Evolutionary conservation across 2,329 filamentous ascomycete genomes (phyloP).

Genomic region (Massarina eburnea): DNA sequence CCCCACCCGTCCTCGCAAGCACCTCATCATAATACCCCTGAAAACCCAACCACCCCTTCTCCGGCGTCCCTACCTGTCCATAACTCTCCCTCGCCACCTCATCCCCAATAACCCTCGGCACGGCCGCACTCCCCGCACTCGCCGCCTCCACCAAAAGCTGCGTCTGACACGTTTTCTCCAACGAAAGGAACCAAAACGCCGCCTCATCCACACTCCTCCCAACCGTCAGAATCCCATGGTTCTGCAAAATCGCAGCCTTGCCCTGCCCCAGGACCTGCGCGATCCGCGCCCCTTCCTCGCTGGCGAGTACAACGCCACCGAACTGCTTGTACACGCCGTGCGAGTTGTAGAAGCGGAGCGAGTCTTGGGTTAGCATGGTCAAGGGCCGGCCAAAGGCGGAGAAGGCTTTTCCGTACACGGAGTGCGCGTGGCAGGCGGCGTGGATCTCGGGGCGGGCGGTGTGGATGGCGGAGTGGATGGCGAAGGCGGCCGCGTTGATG

Average conservation of each 20-base stretch:
- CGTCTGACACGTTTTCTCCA: conserved; percentile 51
- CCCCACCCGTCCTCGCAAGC: conserved; percentile 53
- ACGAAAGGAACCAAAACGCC: conserved; percentile 49
- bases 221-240: conserved; percentile 44
- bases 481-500: conserved; percentile 52
- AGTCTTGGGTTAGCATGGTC: conserved; percentile 54
- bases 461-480: conserved; percentile 50
- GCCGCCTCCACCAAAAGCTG: conserved; percentile 50
- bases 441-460: conserved; percentile 41
- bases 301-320: conserved; percentile 46
- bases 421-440: conserved; percentile 50
- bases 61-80: conserved; percentile 48
- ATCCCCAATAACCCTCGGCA: conserved; percentile 46
- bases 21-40: conserved; percentile 58
- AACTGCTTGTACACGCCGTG: conserved; percentile 47
- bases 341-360: conserved; percentile 44
- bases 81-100: conserved; percentile 45
- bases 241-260: conserved; percentile 43
- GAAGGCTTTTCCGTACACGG: conserved; percentile 51
- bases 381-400: conserved; percentile 49
- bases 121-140: conserved; percentile 36
- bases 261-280: conserved; percentile 41
- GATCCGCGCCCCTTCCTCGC: conserved; percentile 49
- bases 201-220: conserved; percentile 47
- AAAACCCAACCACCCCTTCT: conserved; percentile 57